Evolutionary conservation across 1,284 basidiomycete species (phyloP), one percentile per base, ranked within the genome.

Genomic region (Rhizoctonia solani): DNA sequence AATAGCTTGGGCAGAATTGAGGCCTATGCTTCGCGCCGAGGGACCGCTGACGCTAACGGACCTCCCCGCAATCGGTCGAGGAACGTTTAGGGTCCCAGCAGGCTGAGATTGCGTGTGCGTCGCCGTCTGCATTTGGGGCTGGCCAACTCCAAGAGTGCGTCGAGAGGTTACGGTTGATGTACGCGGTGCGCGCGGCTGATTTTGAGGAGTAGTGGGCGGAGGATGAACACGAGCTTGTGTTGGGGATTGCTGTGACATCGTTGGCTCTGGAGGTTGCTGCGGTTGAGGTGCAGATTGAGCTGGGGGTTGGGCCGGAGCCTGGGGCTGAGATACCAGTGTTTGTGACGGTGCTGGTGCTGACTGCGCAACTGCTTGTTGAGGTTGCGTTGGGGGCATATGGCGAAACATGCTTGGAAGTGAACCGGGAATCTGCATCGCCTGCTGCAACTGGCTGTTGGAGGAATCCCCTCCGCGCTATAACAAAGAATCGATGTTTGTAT

Each of bases 121-220:
- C n/a, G n/a, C n/a, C n/a, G n/a, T 6, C 14, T 49, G 46, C 5
- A 5, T 3, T 21, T 49, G 46, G 21, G 59, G 49, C 13, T 63
- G 59, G 11, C 59, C 59, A 3, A 63, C 19, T 27, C 59, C 59
- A 14, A 63, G 47, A n/a, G 34, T 21, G n/a, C 47, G 47, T 39
- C 59, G 59, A 23, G 11, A 11, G 5, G 55, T 29, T 11, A 11
- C 11, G 32, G 32, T 34, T 11, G 32, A 4, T 3, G 59, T 49
- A 14, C 59, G 59, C 13, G 59, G 21, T 5, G 46, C 47, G 16
- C 59, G 59, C 25, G 59, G 59, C 21, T 63, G 59, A 21, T 47
- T 52, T 52, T 63, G 59, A n/a, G 59, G 59, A 11, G 59, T 63
- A 9, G 37, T 2, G 3, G 59, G 59, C 13, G 49, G 13, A 19